Conservation (phyloP, 345 rosid genomes). For the Gossypium rotundifolium region DNA sequence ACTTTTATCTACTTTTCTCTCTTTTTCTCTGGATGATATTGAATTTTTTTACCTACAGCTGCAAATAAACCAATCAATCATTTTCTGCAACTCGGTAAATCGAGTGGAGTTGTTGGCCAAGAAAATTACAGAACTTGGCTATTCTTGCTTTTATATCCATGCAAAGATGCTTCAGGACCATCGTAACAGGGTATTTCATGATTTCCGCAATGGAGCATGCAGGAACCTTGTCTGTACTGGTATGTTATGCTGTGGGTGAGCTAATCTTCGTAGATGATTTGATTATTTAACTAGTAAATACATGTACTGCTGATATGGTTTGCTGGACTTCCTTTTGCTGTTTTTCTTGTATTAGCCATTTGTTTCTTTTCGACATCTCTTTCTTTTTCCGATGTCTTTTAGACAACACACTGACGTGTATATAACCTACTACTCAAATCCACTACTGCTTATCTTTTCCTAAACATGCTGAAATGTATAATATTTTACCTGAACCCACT, state of each 20-base stretch:
- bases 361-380: not conserved
- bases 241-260: conserved; percentile 22
- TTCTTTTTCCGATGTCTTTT: not conserved
- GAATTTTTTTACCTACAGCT: conserved; percentile 44
- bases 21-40: not conserved
- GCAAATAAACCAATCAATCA: conserved; percentile 98
- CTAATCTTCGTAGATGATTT: not conserved
- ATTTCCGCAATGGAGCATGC: conserved; percentile 99
- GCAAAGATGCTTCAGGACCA: conserved; percentile 99
- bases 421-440: not conserved
- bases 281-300: not conserved
- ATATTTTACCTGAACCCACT: not conserved
- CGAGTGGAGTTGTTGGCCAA: conserved; percentile 95
- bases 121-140: conserved; percentile 99
- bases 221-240: conserved; percentile 99
- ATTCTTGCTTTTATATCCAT: conserved; percentile 96
- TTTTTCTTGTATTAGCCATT: not conserved
- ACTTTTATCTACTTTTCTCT: not conserved
- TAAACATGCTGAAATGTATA: not conserved
- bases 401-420: not conserved
- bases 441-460: not conserved
- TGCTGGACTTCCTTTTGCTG: not conserved
- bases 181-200: conserved; percentile 98
- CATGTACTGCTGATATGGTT: not conserved
- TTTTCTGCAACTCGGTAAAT: conserved; percentile 97